phyloP scores from a whole-genome alignment of 2,329 filamentous ascomycete species.

The Bertia moriformis region DNA sequence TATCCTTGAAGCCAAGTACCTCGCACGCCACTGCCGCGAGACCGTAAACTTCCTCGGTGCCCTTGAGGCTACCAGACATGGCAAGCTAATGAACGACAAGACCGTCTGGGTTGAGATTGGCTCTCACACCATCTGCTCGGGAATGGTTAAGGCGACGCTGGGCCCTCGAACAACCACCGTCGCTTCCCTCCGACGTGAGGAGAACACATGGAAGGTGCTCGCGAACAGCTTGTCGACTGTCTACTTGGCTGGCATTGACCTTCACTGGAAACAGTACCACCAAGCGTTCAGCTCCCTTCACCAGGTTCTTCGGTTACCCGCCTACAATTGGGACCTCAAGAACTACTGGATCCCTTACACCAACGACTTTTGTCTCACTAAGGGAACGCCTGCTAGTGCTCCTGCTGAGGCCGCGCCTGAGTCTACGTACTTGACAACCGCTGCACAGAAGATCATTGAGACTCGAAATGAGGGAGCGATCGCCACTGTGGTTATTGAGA shows the following conservation, averaged over 20 bases:
- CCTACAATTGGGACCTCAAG: conserved; percentile 21
- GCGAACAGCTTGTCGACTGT: conserved; percentile 16
- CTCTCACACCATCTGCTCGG: conserved; percentile 27
- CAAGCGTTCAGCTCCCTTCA: conserved; percentile 17
- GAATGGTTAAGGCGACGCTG: conserved; percentile 22
- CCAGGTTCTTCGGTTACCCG: conserved; percentile 16
- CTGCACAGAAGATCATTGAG: conserved; percentile 36
- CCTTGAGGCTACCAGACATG: conserved; percentile 18
- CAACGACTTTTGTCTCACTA: conserved; percentile 5
- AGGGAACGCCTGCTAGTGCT: conserved; percentile 4
- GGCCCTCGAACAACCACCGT: conserved; percentile 11
- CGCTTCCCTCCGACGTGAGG: conserved; percentile 22
- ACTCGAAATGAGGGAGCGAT: conserved; percentile 30
- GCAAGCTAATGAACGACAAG: conserved; percentile 13
- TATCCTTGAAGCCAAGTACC: background rate
- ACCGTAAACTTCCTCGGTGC: conserved; percentile 20
- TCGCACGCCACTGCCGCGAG: background rate
- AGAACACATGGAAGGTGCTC: conserved; percentile 24
- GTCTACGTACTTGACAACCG: conserved; percentile 33
- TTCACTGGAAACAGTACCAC: conserved; percentile 23
- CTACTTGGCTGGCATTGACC: conserved; percentile 17
- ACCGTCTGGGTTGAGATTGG: conserved; percentile 27
- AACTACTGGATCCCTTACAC: conserved; percentile 19
- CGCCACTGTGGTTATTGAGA: conserved; percentile 23
- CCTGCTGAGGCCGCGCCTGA: conserved; percentile 6